phyloP scores from a whole-genome alignment of 805 yeast genomes.

The Candida insectalens region DNA sequence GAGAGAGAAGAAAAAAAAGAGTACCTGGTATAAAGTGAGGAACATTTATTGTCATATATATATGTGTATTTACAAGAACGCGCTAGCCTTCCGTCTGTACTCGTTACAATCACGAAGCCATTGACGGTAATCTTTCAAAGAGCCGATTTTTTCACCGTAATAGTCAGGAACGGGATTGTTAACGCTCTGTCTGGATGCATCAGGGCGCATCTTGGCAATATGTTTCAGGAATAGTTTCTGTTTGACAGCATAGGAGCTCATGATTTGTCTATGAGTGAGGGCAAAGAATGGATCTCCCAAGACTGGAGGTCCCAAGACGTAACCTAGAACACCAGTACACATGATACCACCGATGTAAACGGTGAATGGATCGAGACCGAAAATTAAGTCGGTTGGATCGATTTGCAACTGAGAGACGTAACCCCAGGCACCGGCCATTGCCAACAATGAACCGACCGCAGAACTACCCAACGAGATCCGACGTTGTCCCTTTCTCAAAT shows the following conservation, averaged over 20 bases:
- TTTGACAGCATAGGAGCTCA: slow-evolving; percentile 44
- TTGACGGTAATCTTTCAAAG: slow-evolving; percentile 77
- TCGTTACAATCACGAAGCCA: slow-evolving; percentile 96
- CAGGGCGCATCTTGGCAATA: slow-evolving; percentile 73
- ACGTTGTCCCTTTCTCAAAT: slow-evolving; percentile 67
- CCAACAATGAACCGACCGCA: slow-evolving; percentile 52
- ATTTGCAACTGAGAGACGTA: slow-evolving; percentile 74
- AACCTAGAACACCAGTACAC: slow-evolving; percentile 69
- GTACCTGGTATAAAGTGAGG: background rate
- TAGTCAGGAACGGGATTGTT: slow-evolving; percentile 97
- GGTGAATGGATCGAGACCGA: slow-evolving; percentile 86
- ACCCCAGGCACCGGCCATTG: slow-evolving; percentile 62
- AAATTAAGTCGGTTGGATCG: slow-evolving; percentile 80
- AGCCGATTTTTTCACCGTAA: slow-evolving; percentile 91
- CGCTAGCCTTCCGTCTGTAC: slow-evolving; percentile 72
- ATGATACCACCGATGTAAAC: slow-evolving; percentile 68
- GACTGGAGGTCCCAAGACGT: slow-evolving; percentile 69
- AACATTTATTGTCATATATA: background rate
- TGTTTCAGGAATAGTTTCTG: slow-evolving; percentile 69
- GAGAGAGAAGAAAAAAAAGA: background rate
- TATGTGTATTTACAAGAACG: slow-evolving; percentile 41
- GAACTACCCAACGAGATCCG: slow-evolving; percentile 61
- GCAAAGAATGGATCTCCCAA: slow-evolving; percentile 64
- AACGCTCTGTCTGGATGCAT: slow-evolving; percentile 83
- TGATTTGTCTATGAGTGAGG: slow-evolving; percentile 34